phyloP scores from a whole-genome alignment of 257 asterid genomes.

The Lantana camara region DNA sequence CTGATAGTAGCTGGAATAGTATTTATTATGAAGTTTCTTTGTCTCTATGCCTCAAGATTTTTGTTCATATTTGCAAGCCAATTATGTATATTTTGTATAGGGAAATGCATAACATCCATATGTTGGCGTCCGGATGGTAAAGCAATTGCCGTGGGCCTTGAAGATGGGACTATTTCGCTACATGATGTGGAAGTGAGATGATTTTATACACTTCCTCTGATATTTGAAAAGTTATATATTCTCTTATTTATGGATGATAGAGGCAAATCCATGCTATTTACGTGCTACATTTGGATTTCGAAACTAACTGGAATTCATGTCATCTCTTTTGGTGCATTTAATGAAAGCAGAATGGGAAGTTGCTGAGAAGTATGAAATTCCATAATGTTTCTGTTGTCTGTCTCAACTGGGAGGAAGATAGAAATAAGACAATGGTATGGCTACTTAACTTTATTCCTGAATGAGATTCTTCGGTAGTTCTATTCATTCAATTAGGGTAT shows the following conservation, averaged over 20 bases:
- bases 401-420: constrained; percentile 95
- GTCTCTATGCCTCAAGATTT: background rate
- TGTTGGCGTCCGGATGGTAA: constrained; percentile 99
- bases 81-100: constrained; percentile 38
- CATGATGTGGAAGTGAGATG: constrained; percentile 92
- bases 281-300: background rate
- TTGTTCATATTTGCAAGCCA: constrained; percentile 1
- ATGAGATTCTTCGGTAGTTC: constrained; percentile 13
- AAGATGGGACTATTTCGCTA: constrained; percentile 84
- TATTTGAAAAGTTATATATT: constrained; percentile 3
- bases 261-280: background rate
- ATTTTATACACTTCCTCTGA: constrained; percentile 4
- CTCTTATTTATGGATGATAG: background rate
- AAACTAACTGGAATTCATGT: constrained; percentile 18
- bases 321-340: constrained; percentile 24
- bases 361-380: constrained; percentile 71
- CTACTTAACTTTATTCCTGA: constrained; percentile 15
- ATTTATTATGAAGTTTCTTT: background rate
- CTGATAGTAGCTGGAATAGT: background rate
- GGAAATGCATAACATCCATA: constrained; percentile 76
- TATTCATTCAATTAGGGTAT: constrained; percentile 11
- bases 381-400: constrained; percentile 73
- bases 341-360: constrained; percentile 82
- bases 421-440: constrained; percentile 53
- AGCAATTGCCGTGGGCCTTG: constrained; percentile 90